Percentiles rank a stretch among this genome's conserved stretches.
These are phyloP conservation scores for Citrus unshiu DNA, from an alignment of 345 rosid genomes.

Conservation along the genomic window DNA sequence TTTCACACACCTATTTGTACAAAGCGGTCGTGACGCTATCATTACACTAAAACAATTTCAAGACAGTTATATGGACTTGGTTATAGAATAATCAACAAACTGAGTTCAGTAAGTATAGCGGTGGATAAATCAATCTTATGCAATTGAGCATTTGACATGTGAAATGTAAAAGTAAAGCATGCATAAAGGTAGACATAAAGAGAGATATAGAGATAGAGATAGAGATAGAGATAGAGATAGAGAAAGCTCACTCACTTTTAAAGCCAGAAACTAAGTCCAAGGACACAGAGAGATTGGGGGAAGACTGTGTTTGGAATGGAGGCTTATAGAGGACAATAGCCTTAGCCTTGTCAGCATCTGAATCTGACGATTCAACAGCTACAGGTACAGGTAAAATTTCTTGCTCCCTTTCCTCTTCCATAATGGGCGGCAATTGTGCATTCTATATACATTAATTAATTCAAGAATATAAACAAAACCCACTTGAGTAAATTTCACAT, in stretches of 20 bases:
- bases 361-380: neutral
- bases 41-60: neutral
- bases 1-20: too few species aligned
- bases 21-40: too few species aligned
- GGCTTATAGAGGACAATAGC: conserved; percentile 67
- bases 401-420: conserved; percentile 58
- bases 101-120: neutral
- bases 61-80: neutral
- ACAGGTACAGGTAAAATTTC: neutral
- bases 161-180: neutral
- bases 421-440: conserved; percentile 52
- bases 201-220: neutral
- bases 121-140: neutral
- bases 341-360: conserved; percentile 12
- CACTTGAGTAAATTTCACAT: neutral
- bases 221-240: too few species aligned
- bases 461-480: neutral
- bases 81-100: neutral
- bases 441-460: conserved; percentile 24
- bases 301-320: conserved; percentile 22
- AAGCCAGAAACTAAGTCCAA: conserved; percentile 44
- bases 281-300: conserved; percentile 26
- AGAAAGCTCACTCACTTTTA: conserved; percentile 35
- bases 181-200: neutral
- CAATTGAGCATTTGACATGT: neutral